Conservation (phyloP, 352 stramenopile species). For the Phytopythium kandeliae region DNA sequence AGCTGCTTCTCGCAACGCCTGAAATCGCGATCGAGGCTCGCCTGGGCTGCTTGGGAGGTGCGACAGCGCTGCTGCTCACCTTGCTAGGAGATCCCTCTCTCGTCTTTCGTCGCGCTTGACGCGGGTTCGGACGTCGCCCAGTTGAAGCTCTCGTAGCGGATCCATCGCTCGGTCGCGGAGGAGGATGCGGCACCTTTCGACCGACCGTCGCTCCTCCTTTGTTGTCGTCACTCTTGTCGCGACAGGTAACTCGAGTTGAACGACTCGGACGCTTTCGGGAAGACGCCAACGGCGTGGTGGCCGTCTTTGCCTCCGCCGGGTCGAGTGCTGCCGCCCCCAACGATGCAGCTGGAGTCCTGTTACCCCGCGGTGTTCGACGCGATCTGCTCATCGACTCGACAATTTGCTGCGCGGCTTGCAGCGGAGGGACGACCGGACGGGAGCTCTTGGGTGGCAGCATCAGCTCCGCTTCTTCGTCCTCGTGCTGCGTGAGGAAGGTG, state of each 20-base stretch:
- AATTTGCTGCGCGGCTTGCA: not conserved
- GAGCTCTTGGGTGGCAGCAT: not conserved
- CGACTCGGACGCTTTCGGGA: not conserved
- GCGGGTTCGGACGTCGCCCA: not conserved
- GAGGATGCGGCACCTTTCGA: not conserved
- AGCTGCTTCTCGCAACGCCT: not conserved
- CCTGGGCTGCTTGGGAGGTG: not conserved
- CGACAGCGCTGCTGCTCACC: not conserved
- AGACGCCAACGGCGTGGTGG: not conserved
- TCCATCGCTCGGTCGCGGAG: not conserved
- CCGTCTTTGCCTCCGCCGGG: not conserved
- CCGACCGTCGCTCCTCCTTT: not conserved
- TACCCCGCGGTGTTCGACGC: not conserved
- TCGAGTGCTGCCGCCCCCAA: not conserved
- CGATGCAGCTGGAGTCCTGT: not conserved
- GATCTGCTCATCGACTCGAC: not conserved
- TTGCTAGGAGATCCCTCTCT: not conserved
- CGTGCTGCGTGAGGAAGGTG: slow-evolving; percentile 39
- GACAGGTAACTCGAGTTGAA: not conserved
- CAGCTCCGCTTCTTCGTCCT: slow-evolving; percentile 25
- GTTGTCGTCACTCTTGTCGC: not conserved
- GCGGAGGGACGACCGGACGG: not conserved
- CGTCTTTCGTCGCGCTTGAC: not conserved
- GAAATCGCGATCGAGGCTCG: not conserved
- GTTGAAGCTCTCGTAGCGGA: not conserved